Percentiles rank a stretch among this genome's conserved stretches.
Evolutionary conservation across 768 basidiomycete genomes (phyloP).

Genomic region (Lactarius quietus): DNA sequence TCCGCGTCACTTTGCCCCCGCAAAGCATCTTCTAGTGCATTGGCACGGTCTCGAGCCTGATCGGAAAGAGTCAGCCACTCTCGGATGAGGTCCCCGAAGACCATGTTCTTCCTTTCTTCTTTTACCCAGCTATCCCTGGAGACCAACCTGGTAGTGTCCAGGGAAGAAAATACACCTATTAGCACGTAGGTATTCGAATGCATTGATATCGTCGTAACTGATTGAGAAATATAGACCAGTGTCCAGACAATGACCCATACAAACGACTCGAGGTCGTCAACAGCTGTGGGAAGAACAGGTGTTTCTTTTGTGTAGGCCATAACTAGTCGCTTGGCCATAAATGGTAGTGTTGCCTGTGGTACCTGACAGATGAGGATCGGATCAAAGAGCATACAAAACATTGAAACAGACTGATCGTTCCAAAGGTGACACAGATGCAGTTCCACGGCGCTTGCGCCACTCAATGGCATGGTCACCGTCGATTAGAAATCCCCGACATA

Average conservation of each 20-base stretch:
- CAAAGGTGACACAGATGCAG: accelerated
- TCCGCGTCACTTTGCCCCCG: no score
- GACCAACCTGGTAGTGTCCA: no score
- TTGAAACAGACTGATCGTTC: not conserved
- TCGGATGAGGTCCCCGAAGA: no score
- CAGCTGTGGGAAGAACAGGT: not conserved
- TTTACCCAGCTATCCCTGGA: no score
- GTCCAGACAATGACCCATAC: not conserved
- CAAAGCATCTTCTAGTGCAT: no score
- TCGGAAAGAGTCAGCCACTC: no score
- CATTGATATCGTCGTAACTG: not conserved
- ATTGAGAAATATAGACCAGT: not conserved
- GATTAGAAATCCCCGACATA: not conserved
- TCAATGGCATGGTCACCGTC: not conserved
- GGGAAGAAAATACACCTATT: no score
- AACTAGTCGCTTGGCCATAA: not conserved
- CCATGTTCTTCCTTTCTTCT: no score
- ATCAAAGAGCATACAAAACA: no score
- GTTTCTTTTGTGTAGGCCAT: accelerated
- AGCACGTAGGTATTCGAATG: no score
- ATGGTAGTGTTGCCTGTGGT: not conserved
- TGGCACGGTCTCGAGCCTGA: no score
- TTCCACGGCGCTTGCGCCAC: not conserved
- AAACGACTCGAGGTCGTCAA: conserved; percentile 4
- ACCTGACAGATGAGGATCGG: no score